Base-by-base conservation (phyloP, 768 basidiomycete species). In the Suillus plorans region DNA sequence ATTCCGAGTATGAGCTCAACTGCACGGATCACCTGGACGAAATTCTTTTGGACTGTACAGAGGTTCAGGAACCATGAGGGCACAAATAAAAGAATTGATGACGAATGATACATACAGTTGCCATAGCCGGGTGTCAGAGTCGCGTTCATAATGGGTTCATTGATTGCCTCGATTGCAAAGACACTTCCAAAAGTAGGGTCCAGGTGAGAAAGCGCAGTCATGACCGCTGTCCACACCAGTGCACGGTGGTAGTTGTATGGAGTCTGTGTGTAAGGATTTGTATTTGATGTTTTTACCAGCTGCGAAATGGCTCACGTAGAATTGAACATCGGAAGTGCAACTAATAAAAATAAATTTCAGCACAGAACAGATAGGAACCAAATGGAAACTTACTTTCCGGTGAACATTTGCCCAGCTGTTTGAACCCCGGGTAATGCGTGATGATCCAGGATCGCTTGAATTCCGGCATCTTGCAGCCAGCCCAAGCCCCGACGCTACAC, bases 111-210 rank as follows among this genome's bases (percentile, higher is more conserved):
- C 86, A 63, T 71, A 92, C 91, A 94, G 49, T 81, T 78, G 28
- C 90, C 91, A 52, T 89, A 87, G 31, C 81, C 84, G 0, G 92
- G 91, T 2, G 92, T 93, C 64, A 80, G 73, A 16, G 63, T 72
- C 9, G 90, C 89, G 70, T 94, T 77, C 89, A 87, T 89, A 69
- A 91, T 85, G 0, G 89, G 89, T 65, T 94, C 91, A 67, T 94
- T 94, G 31, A 89, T 80, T 1, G 92, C 92, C 69, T 93, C 84
- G 34, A 93, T 88, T 1, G 89, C 80, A 49, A 89, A 87, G 22
- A 89, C 90, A 36, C 80, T 85, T 18, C 69, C 77, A 69, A 94
- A 94, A 52, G 79, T 78, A 5, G 90, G 82, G 70, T 92, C 87
- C 41, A 89, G 76, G 68, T 93, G 92, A 1, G 89, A 78, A 6